Conservation (phyloP, 768 basidiomycete species). For the Termitomyces bulborhizus region DNA sequence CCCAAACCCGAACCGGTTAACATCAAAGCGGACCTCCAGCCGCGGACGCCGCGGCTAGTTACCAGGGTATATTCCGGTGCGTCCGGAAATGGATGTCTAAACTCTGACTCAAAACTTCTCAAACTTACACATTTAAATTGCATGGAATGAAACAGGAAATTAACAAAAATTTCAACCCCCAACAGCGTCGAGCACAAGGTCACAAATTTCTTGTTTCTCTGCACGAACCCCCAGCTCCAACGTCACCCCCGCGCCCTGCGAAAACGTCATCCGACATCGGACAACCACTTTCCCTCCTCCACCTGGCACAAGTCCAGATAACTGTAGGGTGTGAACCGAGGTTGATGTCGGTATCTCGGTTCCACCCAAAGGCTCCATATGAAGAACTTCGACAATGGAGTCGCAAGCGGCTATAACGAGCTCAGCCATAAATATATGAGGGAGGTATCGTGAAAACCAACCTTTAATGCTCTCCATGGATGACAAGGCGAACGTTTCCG, state of each 20-base stretch:
- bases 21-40: constrained; percentile 5
- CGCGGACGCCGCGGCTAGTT: constrained; percentile 1
- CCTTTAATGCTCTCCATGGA: constrained; percentile 94
- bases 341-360: constrained; percentile 75
- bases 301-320: constrained; percentile 86
- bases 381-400: constrained; percentile 91
- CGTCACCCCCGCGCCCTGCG: constrained; percentile 85
- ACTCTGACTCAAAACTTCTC: too few species aligned
- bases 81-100: too few species aligned
- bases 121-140: neutral
- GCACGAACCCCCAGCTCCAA: constrained; percentile 88
- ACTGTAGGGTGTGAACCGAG: constrained; percentile 89
- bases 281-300: constrained; percentile 96
- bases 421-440: constrained; percentile 1
- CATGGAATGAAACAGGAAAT: constrained; percentile 6
- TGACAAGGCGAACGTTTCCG: constrained; percentile 90
- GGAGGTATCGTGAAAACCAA: constrained; percentile 29
- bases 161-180: constrained; percentile 40
- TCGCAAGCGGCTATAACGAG: constrained; percentile 78
- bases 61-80: constrained; percentile 1
- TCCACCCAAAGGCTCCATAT: constrained; percentile 96
- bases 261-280: constrained; percentile 93
- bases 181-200: constrained; percentile 87
- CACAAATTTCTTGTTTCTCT: constrained; percentile 82
- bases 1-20: constrained; percentile 14